Conservation (phyloP, 2,329 filamentous ascomycete genomes). For the Beauveria rudraprayagi region DNA sequence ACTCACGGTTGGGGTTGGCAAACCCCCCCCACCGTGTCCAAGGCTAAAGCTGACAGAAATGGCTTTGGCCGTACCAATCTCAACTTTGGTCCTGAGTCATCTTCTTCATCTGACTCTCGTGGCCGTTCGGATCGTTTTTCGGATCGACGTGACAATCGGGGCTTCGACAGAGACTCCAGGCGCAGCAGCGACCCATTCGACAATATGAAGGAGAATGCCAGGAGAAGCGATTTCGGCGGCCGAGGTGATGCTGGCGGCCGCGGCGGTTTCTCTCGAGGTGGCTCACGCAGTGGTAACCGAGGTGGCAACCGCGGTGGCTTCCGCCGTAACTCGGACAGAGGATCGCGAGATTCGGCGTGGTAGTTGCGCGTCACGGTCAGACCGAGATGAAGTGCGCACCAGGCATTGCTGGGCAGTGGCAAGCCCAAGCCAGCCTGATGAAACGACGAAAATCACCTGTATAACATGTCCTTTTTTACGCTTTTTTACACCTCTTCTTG, state of each 20-base stretch:
- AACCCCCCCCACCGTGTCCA: slow-evolving; percentile 33
- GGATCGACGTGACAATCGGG: slow-evolving; percentile 3
- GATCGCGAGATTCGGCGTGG: background rate
- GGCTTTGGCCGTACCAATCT: slow-evolving; percentile 27
- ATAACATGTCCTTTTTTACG: background rate
- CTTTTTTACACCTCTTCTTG: background rate
- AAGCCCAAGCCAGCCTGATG: background rate
- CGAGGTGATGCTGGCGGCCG: background rate
- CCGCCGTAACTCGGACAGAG: background rate
- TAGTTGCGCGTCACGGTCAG: background rate
- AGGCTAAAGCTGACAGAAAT: slow-evolving; percentile 22
- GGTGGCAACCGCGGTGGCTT: slow-evolving; percentile 8
- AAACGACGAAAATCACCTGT: background rate
- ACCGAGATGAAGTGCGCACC: background rate
- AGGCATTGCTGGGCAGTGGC: background rate
- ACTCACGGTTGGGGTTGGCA: slow-evolving; percentile 43
- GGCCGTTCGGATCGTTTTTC: slow-evolving; percentile 13
- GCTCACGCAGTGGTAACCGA: slow-evolving; percentile 2
- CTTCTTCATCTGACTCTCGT: background rate
- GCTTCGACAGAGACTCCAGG: background rate
- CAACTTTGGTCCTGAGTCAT: slow-evolving; percentile 21
- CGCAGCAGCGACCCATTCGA: slow-evolving; percentile 16
- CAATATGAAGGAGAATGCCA: slow-evolving; percentile 13
- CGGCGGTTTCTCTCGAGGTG: background rate
- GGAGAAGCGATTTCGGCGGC: slow-evolving; percentile 10